These are phyloP conservation scores for Fusarium sacchari DNA, from an alignment of 2,329 filamentous ascomycete species.

Conservation along the genomic window DNA sequence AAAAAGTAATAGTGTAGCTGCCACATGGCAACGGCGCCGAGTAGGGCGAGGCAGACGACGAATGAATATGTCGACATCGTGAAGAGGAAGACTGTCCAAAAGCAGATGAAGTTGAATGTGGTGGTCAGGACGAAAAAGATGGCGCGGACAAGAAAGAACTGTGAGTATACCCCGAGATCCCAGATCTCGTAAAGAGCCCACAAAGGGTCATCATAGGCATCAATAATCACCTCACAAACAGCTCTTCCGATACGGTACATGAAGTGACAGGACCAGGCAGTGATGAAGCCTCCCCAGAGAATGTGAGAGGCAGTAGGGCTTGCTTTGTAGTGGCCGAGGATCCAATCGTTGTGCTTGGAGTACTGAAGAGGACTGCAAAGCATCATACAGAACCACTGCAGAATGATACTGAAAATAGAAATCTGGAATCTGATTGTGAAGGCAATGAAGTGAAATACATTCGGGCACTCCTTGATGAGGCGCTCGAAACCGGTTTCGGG, in stretches of 20 bases:
- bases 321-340: slow-evolving; percentile 12
- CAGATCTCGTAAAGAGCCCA: not conserved
- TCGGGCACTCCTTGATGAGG: slow-evolving; percentile 6
- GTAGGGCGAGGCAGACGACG: not conserved
- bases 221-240: not conserved
- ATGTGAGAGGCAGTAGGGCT: slow-evolving; percentile 6
- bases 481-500: slow-evolving; percentile 1
- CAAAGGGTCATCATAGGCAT: not conserved
- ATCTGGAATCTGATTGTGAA: slow-evolving; percentile 5
- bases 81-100: not conserved
- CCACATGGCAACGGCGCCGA: slow-evolving; percentile 2
- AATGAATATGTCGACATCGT: slow-evolving; percentile 8
- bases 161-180: not conserved
- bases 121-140: not conserved
- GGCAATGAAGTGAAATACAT: not conserved
- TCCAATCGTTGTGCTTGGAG: slow-evolving; percentile 15
- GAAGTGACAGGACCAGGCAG: slow-evolving; percentile 19
- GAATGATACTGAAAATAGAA: slow-evolving; percentile 6
- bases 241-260: not conserved
- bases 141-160: not conserved
- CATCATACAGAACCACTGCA: slow-evolving; percentile 14
- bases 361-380: slow-evolving; percentile 4
- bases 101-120: not conserved
- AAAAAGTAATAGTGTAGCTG: slow-evolving; percentile 14
- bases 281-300: slow-evolving; percentile 15